These are phyloP conservation scores for Cryoendolithus antarcticus DNA, from an alignment of 2,329 filamentous ascomycete genomes.

Conservation along the genomic window DNA sequence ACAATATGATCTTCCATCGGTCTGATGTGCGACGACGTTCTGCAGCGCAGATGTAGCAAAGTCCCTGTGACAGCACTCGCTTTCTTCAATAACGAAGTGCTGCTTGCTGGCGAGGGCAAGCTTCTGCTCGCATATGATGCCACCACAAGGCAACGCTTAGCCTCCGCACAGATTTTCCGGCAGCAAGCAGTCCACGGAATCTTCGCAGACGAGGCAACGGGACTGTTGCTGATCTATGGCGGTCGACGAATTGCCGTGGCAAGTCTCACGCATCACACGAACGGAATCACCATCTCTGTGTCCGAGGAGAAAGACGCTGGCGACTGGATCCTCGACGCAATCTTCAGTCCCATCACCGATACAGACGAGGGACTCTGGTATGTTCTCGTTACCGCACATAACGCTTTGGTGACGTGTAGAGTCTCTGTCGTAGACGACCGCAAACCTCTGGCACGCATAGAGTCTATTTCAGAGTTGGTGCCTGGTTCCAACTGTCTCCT, in stretches of 20 bases:
- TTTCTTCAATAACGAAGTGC: constrained; percentile 21
- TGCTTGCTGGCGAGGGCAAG: constrained; percentile 33
- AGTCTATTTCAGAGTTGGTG: constrained; percentile 23
- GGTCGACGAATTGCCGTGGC: constrained; percentile 38
- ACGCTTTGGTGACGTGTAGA: constrained; percentile 48
- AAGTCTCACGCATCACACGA: not conserved
- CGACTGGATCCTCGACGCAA: constrained; percentile 69
- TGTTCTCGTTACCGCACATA: constrained; percentile 68
- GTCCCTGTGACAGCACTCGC: constrained; percentile 35
- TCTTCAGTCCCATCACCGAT: constrained; percentile 40
- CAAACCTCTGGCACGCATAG: not conserved
- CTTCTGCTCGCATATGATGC: constrained; percentile 27
- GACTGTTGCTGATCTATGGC: constrained; percentile 55
- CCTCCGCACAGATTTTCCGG: constrained; percentile 42
- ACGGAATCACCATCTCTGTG: not conserved
- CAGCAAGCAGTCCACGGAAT: constrained; percentile 68
- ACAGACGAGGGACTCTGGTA: too few species aligned
- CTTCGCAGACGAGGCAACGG: constrained; percentile 25
- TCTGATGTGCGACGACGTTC: too few species aligned
- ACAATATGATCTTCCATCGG: too few species aligned
- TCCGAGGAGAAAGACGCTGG: constrained; percentile 33
- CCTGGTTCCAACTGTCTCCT: constrained; percentile 70
- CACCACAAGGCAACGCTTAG: constrained; percentile 12
- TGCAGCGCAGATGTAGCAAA: constrained; percentile 5
- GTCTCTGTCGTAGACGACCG: not conserved